Base-by-base conservation (phyloP, 768 basidiomycete species). In the Trametes punicea region DNA sequence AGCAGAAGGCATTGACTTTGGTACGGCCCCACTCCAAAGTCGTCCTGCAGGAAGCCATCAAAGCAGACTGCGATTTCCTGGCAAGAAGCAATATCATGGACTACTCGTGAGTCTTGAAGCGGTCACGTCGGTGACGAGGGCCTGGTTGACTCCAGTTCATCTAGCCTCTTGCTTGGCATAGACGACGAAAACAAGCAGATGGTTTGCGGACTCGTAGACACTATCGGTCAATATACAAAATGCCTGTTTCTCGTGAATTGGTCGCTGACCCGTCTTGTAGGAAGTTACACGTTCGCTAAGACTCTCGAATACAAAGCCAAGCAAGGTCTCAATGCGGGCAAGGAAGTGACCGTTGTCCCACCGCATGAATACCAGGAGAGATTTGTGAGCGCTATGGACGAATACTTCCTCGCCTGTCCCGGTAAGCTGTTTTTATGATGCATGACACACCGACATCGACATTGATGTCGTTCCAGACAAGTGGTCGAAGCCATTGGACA, bases 221-320 rank as follows among this genome's bases (percentile, higher is more conserved):
- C 89, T 0, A 90, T 93, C 23, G 90, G 85, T 81, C 2, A 8
- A 40, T 13, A 15, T 18, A 1, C 1, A 6, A 1, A 15, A 0
- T 25, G 18, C 33, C 10, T 20, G 5, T 29, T 1, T 29, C 16
- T 2, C 21, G 16, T 27, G 4, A 2, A 10, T 18, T 13, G 11
- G 9, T 15, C n/a, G 27, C 55, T 56, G 20, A 40, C 21, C n/a
- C 2, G 29, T 47, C 16, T 1, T 11, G n/a, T 29, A 51, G 84
- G 89, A 26, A 89, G 87, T 63, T 93, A 87, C 69, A 90, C 88
- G 0, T 86, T 92, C 60, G 90, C 88, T 2, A 93, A 92, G 69
- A 91, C 88, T 0, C 73, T 93, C 6, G 90, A 93, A 69, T 90
- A 90, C 64, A 88, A 90, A 66, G 88, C 88, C 8, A 93, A 93